Conservation (phyloP, 192 early-diverging fungal genomes). For the Rhizophagus clarus region DNA sequence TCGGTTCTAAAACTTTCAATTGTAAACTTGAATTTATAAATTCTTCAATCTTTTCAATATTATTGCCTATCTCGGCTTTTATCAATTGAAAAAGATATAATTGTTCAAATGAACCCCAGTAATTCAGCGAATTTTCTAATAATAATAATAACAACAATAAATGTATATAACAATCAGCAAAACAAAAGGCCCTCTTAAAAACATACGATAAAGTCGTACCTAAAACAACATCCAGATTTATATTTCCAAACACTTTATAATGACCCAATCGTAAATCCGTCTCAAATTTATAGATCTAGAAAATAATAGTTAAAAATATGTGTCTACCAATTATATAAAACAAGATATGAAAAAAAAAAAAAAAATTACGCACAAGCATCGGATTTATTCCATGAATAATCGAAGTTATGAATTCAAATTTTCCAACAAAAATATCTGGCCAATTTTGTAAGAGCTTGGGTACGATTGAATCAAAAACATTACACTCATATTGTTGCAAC, state of each 20-base stretch:
- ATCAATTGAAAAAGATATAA: slow-evolving; percentile 3
- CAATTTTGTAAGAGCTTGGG: background rate
- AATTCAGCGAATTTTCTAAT: slow-evolving; percentile 2
- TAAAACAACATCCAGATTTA: background rate
- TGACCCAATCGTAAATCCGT: slow-evolving; percentile 2
- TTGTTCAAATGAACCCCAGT: slow-evolving; percentile 16
- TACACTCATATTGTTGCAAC: background rate
- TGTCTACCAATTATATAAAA: background rate
- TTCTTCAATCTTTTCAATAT: background rate
- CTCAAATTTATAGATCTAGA: slow-evolving; percentile 18
- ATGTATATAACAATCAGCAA: background rate
- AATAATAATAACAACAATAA: background rate
- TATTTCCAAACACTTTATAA: background rate
- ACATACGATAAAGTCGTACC: background rate
- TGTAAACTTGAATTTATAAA: background rate
- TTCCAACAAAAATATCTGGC: slow-evolving; percentile 2
- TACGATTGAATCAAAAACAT: background rate
- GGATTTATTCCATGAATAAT: slow-evolving; percentile 3
- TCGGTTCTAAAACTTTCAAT: background rate
- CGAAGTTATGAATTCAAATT: background rate
- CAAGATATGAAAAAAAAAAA: background rate
- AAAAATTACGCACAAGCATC: background rate
- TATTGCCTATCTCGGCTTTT: background rate
- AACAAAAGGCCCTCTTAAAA: background rate
- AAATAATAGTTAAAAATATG: background rate